Evolutionary conservation across 2,329 filamentous ascomycete genomes (phyloP), one percentile per base, ranked within the genome.

Genomic region (Pyrenochaeta sp.): DNA sequence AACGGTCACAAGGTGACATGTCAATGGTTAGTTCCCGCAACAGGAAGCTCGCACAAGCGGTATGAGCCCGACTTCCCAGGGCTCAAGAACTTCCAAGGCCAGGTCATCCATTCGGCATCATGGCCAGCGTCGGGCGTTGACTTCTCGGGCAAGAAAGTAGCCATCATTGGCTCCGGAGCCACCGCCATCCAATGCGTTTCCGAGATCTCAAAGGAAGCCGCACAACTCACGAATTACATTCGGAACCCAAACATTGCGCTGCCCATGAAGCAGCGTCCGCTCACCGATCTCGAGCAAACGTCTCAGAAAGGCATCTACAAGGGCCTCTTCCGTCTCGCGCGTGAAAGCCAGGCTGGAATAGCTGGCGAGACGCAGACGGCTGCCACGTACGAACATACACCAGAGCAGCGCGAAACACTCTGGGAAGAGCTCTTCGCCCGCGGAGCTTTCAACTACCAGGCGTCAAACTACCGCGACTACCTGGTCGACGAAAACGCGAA

Each of bases 111-210:
- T 70, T 83, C 84, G 0, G 84, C 83, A 2, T 83, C 83, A 70
- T 87, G 85, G 85, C 5, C 75, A 81, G 76, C 88, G 30, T 19
- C 19, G 19, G 19, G 19, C 19, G 19, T 19, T 19, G 78, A 83
- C 47, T 79, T 86, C 32, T 77, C 78, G 25, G 80, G 80, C 50
- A 88, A 88, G 70, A 79, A 81, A 15, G 81, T 84, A 46, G 86
- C 82, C 9, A 80, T 89, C 59, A 84, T 89, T 39, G 87, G 87
- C 13, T 88, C 85, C 0, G 87, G 87, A 1, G 84, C 86, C 0
- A 84, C 85, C 0, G 87, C 86, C 0, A 83, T 89, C 0, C 87
- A 89, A 62, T 82, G 87, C 47, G 80, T 82, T 0, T 87, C 90
- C 59, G 85, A 84, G 46, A 83, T 82, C 78, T 85, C 80, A 1